phyloP scores from a whole-genome alignment of 1,284 basidiomycete genomes.

The Leccinum cinnamomeum region DNA sequence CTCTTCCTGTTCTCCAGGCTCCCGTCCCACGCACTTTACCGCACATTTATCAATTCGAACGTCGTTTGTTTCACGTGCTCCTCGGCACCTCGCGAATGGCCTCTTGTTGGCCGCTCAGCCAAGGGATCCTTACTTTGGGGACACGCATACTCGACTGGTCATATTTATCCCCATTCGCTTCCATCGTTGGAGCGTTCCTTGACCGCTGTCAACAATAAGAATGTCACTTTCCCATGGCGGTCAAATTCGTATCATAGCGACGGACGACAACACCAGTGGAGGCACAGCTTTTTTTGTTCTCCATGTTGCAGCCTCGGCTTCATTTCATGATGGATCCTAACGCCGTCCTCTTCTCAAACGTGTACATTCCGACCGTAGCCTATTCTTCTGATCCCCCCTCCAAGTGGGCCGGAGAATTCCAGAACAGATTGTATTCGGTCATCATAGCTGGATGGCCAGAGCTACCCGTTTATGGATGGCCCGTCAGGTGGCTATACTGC shows the following conservation, averaged over 20 bases:
- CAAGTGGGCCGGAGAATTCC: constrained; percentile 2
- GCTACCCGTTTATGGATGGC: constrained; percentile 21
- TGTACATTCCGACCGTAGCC: constrained; percentile 9
- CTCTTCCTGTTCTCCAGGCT: constrained; percentile 6
- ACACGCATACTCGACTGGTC: constrained; percentile 20
- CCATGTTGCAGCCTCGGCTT: constrained; percentile 6
- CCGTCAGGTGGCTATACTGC: constrained; percentile 8
- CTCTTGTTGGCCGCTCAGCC: constrained; percentile 8
- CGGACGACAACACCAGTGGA: constrained; percentile 9
- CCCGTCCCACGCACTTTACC: constrained; percentile 6
- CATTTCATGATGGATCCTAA: constrained; percentile 10
- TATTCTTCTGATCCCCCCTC: background rate
- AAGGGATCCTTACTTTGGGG: constrained; percentile 13
- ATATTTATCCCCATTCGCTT: constrained; percentile 24
- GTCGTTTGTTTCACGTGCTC: constrained; percentile 26
- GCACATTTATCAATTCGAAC: constrained; percentile 7
- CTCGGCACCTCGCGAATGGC: constrained; percentile 32
- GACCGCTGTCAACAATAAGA: constrained; percentile 15
- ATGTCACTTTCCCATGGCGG: constrained; percentile 30
- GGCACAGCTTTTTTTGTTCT: constrained; percentile 6
- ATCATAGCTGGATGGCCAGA: constrained; percentile 15
- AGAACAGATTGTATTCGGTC: constrained; percentile 8
- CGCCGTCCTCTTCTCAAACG: constrained; percentile 14
- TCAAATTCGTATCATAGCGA: constrained; percentile 28
- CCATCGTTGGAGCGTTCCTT: constrained; percentile 15